Evolutionary conservation across 805 yeast species (phyloP).

Genomic region (Monosporozyma aerobia): DNA sequence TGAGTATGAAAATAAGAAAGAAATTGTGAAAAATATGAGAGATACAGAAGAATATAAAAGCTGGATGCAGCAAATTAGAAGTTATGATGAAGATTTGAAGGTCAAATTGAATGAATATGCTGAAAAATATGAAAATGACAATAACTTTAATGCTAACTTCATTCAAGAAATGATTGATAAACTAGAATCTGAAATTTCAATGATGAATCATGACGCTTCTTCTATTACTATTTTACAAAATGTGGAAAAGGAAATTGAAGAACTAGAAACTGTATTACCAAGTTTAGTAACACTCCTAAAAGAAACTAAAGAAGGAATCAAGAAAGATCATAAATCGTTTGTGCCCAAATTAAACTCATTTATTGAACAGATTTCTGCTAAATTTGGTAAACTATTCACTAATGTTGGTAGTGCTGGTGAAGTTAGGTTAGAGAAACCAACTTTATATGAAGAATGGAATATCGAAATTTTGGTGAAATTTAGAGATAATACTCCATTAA

Average conservation of each 20-base stretch:
- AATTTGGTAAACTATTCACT: constrained; percentile 58
- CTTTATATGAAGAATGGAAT: constrained; percentile 63
- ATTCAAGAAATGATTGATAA: constrained; percentile 35
- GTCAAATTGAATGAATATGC: constrained; percentile 35
- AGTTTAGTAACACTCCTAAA: constrained; percentile 14
- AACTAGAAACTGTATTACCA: constrained; percentile 18
- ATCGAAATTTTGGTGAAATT: constrained; percentile 78
- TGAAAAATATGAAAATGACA: constrained; percentile 28
- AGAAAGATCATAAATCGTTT: constrained; percentile 40
- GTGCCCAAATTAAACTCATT: constrained; percentile 50
- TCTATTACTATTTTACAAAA: constrained; percentile 29
- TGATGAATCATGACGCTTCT: constrained; percentile 32
- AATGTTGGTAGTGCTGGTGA: constrained; percentile 84
- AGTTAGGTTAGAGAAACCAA: constrained; percentile 46
- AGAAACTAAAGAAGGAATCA: constrained; percentile 31
- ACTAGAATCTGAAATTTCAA: constrained; percentile 38
- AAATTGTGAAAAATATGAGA: constrained; percentile 18
- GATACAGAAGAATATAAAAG: constrained; percentile 19
- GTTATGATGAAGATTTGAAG: constrained; percentile 34
- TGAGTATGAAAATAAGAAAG: constrained; percentile 25
- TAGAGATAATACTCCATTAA: constrained; percentile 63
- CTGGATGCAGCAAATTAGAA: constrained; percentile 24
- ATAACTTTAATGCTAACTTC: constrained; percentile 32
- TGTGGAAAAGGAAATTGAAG: constrained; percentile 18
- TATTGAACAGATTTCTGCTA: constrained; percentile 46